Base-by-base conservation (phyloP, 164 flowering plant genomes). In the Kingdonia uniflora region DNA sequence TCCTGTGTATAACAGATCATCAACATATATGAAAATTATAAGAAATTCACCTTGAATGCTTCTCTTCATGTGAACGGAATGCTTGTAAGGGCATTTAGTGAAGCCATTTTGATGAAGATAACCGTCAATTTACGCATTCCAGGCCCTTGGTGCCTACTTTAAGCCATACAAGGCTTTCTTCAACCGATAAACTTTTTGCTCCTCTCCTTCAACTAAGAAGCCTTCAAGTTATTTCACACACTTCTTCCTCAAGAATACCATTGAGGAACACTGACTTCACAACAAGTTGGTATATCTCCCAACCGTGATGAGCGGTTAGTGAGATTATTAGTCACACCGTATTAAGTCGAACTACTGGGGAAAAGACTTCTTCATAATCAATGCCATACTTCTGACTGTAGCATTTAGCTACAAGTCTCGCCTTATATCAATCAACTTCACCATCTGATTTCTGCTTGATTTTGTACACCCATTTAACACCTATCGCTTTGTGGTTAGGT, bases 391-490 rank as follows among this genome's bases (percentile, higher is more conserved):
- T n/a, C n/a, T 3, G n/a, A 42, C 12, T 11, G n/a, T 16, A 11
- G 16, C 47, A 10, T 17, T 43, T 43, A 5, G 3, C 20, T 16
- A 43, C 20, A 2, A 43, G 20, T 4, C 47, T 13, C 19, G 20
- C 47, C 20, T 43, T 43, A 6, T 11, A 43, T n/a, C n/a, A n/a
- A n/a, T n/a, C 20, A 1, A 16, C 5, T 16, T n/a, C 47, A 43
- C 19, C 47, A 2, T 19, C n/a, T 17, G 19, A 16, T 3, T 11
- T 5, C 11, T n/a, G n/a, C n/a, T 43, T 43, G 20, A 16, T 43
- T 16, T 43, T 43, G 20, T 43, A 43, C 2, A 43, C 47, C 47
- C 47, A 43, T 43, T 43, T 43, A 11, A n/a, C 47, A 16, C n/a
- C 47, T n/a, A n/a, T 43, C 5, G 16, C 20, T 43, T 43, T 4